A percentile compares a stretch with the other conserved stretches of the same genome.
phyloP scores from a whole-genome alignment of 192 early-diverging fungal genomes.

The Entomortierella parvispora region DNA sequence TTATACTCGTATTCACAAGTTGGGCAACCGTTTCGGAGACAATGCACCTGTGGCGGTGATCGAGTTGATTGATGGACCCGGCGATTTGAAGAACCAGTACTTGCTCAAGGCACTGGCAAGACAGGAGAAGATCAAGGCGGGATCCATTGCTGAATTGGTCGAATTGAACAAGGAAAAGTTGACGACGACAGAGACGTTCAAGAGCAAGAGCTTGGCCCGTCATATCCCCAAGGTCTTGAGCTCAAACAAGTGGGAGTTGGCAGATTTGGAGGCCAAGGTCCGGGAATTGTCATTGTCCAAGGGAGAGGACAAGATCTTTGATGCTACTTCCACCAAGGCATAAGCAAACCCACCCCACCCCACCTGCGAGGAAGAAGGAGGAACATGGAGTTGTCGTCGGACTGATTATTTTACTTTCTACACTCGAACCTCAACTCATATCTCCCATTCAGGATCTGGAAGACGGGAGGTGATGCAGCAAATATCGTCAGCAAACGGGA shows the following conservation, averaged over 20 bases:
- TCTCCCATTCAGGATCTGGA: too few species aligned
- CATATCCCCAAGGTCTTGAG: constrained; percentile 43
- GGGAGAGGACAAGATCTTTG: constrained; percentile 37
- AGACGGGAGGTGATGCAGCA: too few species aligned
- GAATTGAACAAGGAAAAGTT: constrained; percentile 18
- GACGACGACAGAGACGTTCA: constrained; percentile 17
- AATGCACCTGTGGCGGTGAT: constrained; percentile 90
- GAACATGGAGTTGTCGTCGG: not conserved
- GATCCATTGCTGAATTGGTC: constrained; percentile 42
- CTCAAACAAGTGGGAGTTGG: constrained; percentile 48
- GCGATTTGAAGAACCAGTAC: constrained; percentile 73
- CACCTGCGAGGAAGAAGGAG: too few species aligned
- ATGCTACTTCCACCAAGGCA: constrained; percentile 45
- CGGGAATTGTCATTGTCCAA: constrained; percentile 23
- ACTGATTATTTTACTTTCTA: too few species aligned
- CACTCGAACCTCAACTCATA: too few species aligned
- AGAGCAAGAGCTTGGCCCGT: constrained; percentile 30
- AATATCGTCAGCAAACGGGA: too few species aligned
- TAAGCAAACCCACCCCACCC: too few species aligned
- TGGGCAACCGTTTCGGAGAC: constrained; percentile 83
- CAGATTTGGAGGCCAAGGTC: constrained; percentile 39
- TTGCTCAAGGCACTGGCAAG: constrained; percentile 59
- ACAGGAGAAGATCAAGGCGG: constrained; percentile 21
- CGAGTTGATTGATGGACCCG: constrained; percentile 88
- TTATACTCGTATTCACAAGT: constrained; percentile 87